A percentile compares a stretch with the other conserved stretches of the same genome.
phyloP scores from a whole-genome alignment of 1,139 yeast genomes.

The Scheffersomyces stambukii region DNA sequence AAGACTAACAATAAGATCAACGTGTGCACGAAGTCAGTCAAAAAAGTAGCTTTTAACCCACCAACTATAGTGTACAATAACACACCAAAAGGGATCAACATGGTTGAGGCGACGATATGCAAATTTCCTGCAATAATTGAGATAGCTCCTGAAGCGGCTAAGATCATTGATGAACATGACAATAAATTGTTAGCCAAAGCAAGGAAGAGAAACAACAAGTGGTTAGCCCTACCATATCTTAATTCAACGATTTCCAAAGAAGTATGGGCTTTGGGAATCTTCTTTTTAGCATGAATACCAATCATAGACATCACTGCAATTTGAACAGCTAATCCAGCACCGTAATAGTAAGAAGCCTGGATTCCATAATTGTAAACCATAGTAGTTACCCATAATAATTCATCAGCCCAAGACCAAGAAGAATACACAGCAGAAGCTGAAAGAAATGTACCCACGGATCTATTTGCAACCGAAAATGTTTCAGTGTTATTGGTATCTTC shows the following conservation, averaged over 20 bases:
- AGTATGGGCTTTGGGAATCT: constrained; percentile 22
- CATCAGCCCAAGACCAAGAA: constrained; percentile 28
- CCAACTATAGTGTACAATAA: constrained; percentile 30
- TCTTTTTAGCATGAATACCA: constrained; percentile 23
- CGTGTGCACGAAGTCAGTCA: constrained; percentile 28
- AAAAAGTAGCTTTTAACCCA: constrained; percentile 34
- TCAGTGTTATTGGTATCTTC: constrained; percentile 23
- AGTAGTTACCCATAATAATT: constrained; percentile 19
- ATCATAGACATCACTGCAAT: constrained; percentile 20
- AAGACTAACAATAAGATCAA: constrained; percentile 25
- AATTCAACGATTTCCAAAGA: constrained; percentile 22
- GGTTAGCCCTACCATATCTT: constrained; percentile 23
- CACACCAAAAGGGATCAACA: constrained; percentile 31
- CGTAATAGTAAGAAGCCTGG: constrained; percentile 20
- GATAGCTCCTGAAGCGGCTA: constrained; percentile 30
- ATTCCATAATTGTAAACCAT: constrained; percentile 23
- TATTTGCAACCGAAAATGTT: constrained; percentile 22
- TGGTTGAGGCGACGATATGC: constrained; percentile 22
- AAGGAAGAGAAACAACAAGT: constrained; percentile 24
- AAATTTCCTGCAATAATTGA: constrained; percentile 25
- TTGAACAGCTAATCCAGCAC: constrained; percentile 22
- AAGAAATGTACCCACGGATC: constrained; percentile 19
- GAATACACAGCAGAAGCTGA: constrained; percentile 20
- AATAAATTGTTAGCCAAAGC: constrained; percentile 24
- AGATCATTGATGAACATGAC: constrained; percentile 26